These are phyloP conservation scores for Eucommia ulmoides DNA, from an alignment of 257 asterid species.

Conservation along the genomic window DNA sequence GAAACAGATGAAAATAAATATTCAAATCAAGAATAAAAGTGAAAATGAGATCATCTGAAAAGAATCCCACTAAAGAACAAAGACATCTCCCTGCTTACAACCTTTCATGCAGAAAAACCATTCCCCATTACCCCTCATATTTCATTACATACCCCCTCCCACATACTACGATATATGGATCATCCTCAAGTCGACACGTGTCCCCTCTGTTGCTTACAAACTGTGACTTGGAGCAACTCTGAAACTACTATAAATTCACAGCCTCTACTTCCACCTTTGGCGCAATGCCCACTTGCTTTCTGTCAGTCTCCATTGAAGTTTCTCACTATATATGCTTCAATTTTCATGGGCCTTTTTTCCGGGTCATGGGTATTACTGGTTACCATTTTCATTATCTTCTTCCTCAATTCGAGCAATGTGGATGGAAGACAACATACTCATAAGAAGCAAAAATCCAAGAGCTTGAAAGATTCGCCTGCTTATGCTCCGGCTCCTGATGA, in stretches of 20 bases:
- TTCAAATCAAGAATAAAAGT: too few relatives aligned
- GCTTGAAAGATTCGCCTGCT: slow-evolving; percentile 12
- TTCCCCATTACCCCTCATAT: neutral
- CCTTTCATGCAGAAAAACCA: slow-evolving; percentile 1
- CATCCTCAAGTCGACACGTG: slow-evolving; percentile 33
- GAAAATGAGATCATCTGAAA: neutral
- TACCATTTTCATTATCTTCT: slow-evolving; percentile 8
- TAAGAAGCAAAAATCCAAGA: slow-evolving; percentile 28
- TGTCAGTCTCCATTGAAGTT: neutral
- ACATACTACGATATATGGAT: slow-evolving; percentile 16
- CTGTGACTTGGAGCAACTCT: slow-evolving; percentile 1
- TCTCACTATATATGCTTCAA: slow-evolving; percentile 19
- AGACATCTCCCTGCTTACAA: slow-evolving; percentile 9
- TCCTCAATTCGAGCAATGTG: slow-evolving; percentile 17
- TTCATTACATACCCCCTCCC: neutral
- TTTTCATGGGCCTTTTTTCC: neutral
- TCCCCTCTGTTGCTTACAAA: slow-evolving; percentile 14
- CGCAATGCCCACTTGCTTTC: slow-evolving; percentile 6
- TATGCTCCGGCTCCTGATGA: slow-evolving; percentile 17
- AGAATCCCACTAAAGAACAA: slow-evolving; percentile 5
- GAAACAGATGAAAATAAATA: too few relatives aligned
- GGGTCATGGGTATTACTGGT: slow-evolving; percentile 13
- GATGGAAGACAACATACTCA: slow-evolving; percentile 29
- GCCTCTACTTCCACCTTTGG: slow-evolving; percentile 18
- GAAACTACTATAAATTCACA: slow-evolving; percentile 30